Evolutionary conservation across 2,329 filamentous ascomycete genomes (phyloP).

Genomic region (Fusarium transvaalense): DNA sequence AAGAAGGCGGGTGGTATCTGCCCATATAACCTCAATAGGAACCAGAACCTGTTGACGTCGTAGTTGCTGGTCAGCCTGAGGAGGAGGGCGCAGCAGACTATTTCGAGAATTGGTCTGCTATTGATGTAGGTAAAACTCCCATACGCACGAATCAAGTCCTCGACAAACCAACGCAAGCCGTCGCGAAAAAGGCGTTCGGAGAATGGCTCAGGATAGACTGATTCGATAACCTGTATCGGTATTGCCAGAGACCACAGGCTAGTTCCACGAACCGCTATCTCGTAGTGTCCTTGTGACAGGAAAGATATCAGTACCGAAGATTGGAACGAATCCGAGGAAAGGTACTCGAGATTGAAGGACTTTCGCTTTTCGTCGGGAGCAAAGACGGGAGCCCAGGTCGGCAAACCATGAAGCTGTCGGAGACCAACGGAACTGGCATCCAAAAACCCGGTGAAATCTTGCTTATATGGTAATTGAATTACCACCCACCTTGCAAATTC

Average conservation of each 20-base stretch:
- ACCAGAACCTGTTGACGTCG: background rate
- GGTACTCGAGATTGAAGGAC: background rate
- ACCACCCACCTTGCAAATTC: background rate
- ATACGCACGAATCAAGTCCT: background rate
- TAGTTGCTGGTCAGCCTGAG: background rate
- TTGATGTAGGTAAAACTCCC: background rate
- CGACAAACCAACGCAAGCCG: background rate
- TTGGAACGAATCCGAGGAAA: no score
- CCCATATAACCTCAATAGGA: no score
- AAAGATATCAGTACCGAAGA: no score
- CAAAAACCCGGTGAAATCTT: background rate
- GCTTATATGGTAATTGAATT: no score
- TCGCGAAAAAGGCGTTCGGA: rapidly evolving
- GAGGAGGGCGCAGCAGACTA: background rate
- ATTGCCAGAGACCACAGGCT: background rate
- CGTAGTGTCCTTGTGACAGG: no score
- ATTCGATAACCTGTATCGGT: background rate
- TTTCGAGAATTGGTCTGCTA: background rate
- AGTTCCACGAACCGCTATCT: no score
- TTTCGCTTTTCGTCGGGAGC: background rate
- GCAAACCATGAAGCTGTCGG: background rate
- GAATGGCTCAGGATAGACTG: background rate
- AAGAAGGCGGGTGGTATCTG: no score
- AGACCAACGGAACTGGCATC: background rate
- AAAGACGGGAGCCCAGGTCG: conserved; percentile 2